Evolutionary conservation across 75 land plant genomes (phyloP).

Genomic region (Ceratopteris richardii): DNA sequence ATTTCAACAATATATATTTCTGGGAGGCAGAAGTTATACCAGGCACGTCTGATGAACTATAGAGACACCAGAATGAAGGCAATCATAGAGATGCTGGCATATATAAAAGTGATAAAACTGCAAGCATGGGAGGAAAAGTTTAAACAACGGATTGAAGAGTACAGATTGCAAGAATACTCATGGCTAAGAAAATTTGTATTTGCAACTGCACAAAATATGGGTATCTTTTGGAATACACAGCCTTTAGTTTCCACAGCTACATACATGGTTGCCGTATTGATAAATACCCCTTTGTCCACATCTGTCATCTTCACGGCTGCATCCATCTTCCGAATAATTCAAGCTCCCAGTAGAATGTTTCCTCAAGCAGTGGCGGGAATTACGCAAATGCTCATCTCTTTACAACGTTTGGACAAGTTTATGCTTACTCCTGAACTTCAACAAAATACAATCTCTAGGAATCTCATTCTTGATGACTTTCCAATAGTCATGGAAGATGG

Average conservation of each 20-base stretch:
- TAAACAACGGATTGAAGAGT: slow-evolving; percentile 4
- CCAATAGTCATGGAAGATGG: slow-evolving; percentile 16
- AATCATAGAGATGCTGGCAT: slow-evolving; percentile 9
- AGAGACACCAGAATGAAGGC: slow-evolving; percentile 17
- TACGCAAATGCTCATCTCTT: slow-evolving; percentile 20
- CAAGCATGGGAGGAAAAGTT: slow-evolving; percentile 22
- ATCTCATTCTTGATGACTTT: slow-evolving; percentile 5
- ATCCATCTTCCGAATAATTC: slow-evolving; percentile 26
- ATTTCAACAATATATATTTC: background rate
- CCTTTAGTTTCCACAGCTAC: slow-evolving; percentile 13
- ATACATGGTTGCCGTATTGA: slow-evolving; percentile 6
- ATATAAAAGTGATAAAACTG: slow-evolving; percentile 17
- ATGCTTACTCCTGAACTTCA: slow-evolving; percentile 22
- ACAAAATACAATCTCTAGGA: slow-evolving; percentile 6
- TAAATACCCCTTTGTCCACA: slow-evolving; percentile 8
- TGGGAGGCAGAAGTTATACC: slow-evolving; percentile 5
- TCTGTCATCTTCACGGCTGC: slow-evolving; percentile 30
- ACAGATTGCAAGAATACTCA: slow-evolving; percentile 7
- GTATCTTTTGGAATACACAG: slow-evolving; percentile 9
- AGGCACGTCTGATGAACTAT: background rate
- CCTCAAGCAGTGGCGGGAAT: slow-evolving; percentile 22
- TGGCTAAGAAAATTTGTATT: slow-evolving; percentile 8
- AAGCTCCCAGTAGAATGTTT: slow-evolving; percentile 22
- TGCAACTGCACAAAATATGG: slow-evolving; percentile 3
- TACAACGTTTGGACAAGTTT: slow-evolving; percentile 23